Conservation (phyloP, 192 early-diverging fungal genomes). For the Podochytrium sp. region DNA sequence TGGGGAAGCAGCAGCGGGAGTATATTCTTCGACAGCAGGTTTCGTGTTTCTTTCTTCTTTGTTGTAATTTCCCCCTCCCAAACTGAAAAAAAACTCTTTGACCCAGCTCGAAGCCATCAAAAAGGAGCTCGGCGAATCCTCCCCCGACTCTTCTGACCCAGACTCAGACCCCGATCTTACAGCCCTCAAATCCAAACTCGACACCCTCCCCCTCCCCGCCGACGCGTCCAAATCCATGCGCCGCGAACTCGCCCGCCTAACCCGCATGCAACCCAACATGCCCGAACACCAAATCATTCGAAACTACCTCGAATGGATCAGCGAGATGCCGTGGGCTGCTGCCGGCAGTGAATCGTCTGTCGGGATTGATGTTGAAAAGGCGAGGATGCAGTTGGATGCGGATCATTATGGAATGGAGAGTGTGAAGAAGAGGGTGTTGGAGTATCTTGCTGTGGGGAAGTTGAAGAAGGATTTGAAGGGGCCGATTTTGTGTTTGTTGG, state of each 20-base stretch:
- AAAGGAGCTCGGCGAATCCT: conserved; percentile 73
- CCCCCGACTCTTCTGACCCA: conserved; percentile 60
- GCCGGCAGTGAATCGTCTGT: conserved; percentile 39
- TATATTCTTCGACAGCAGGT: conserved; percentile 80
- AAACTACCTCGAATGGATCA: conserved; percentile 78
- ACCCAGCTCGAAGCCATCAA: conserved; percentile 79
- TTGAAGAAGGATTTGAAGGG: conserved; percentile 74
- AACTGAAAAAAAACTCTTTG: no score
- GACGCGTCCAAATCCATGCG: conserved; percentile 61
- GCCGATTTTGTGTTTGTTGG: conserved; percentile 74
- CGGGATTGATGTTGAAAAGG: conserved; percentile 67
- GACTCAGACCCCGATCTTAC: conserved; percentile 68
- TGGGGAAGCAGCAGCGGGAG: conserved; percentile 81
- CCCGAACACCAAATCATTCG: conserved; percentile 79
- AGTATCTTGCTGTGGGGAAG: conserved; percentile 83
- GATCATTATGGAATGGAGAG: conserved; percentile 84
- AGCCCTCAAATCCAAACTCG: conserved; percentile 71
- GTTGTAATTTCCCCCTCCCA: not conserved
- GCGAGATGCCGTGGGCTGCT: conserved; percentile 77
- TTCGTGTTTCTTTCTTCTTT: conserved; percentile 5
- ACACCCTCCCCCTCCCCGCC: conserved; percentile 57
- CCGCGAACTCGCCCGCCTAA: conserved; percentile 70
- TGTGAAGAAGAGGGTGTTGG: conserved; percentile 81
- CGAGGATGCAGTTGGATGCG: conserved; percentile 69
- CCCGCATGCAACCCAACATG: conserved; percentile 70